Base-by-base conservation (phyloP, 306 rosid species). In the Rosa multiflora region DNA sequence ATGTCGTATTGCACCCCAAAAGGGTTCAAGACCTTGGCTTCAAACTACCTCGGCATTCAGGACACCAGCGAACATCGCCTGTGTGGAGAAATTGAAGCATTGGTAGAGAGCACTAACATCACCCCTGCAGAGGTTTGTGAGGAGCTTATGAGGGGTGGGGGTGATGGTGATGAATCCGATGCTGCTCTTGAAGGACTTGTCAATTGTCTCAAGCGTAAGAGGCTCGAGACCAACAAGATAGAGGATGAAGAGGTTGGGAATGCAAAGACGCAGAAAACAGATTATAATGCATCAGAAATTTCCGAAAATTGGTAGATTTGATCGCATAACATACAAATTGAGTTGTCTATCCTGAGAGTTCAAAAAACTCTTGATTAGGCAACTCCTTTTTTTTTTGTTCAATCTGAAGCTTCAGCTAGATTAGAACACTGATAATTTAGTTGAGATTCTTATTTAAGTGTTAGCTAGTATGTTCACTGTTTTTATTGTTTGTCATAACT, bases 81-180 rank as follows among this genome's bases (percentile, higher is more conserved):
- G 5, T 56, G 67, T 4, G 68, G 37, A 40, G 67, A 82, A 55
- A 82, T 87, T 13, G 86, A 87, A 2, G 75, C 13, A 29, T 11
- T 89, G 15, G 51, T 87, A 70, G 86, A 81, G 48, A 82, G 70
- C 26, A 59, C 47, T 39, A 47, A 86, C 6, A 78, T 80, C 29
- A 83, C 85, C 10, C 89, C 93, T 63, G 93, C 91, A 3, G 84
- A 80, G 13, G 88, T 86, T 8, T 88, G 85, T 5, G 88, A 89
- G 73, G 83, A 87, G 26, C 67, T 87, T 3, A 62, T 89, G 83
- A 89, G 63, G 63, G 58, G 63, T 55, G 61, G 84, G 74, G 32
- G 21, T 10, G 91, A 87, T 29, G 32, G 14, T 14, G 91, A 87
- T 42, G 83, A 89, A 46, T 76, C 83, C 10, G 26, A 82, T 0